Evolutionary conservation across 768 basidiomycete species (phyloP).

Genomic region (Agrocybe pediades): DNA sequence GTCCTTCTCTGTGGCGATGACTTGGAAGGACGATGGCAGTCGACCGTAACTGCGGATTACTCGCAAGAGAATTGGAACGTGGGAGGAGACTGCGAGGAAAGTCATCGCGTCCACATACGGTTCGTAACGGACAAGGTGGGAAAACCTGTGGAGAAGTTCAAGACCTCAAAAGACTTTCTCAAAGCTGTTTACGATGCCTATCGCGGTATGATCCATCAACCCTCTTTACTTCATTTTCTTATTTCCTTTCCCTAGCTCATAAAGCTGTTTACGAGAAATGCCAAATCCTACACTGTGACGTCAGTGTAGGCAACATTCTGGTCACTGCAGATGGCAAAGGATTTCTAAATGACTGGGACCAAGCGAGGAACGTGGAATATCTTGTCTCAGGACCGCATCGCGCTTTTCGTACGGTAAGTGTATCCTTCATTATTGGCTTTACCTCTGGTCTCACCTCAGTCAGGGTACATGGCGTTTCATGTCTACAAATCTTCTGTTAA

Average conservation of each 20-base stretch:
- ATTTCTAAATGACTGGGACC: not conserved
- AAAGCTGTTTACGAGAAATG: not conserved
- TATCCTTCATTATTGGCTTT: not conserved
- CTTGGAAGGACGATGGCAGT: not conserved
- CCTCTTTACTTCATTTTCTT: not conserved
- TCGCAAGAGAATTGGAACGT: not conserved
- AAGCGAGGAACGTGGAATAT: not conserved
- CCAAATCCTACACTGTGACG: not conserved
- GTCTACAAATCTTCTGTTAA: slow-evolving; percentile 20
- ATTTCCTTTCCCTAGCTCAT: too few species aligned
- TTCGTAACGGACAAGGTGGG: not conserved
- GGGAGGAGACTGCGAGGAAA: not conserved
- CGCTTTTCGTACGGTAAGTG: not conserved
- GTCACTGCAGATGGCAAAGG: not conserved
- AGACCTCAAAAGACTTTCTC: not conserved
- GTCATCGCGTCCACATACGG: not conserved
- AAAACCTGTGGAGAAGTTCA: not conserved
- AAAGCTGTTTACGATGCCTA: not conserved
- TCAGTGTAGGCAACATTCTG: not conserved
- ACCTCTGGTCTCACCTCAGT: too few species aligned
- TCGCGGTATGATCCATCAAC: not conserved
- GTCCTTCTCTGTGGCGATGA: slow-evolving; percentile 7
- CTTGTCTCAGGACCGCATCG: not conserved
- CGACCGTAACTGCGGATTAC: not conserved
- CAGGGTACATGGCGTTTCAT: slow-evolving; percentile 34